Evolutionary conservation across 2,329 filamentous ascomycete species (phyloP).

Genomic region (Furcasterigmium sp.): DNA sequence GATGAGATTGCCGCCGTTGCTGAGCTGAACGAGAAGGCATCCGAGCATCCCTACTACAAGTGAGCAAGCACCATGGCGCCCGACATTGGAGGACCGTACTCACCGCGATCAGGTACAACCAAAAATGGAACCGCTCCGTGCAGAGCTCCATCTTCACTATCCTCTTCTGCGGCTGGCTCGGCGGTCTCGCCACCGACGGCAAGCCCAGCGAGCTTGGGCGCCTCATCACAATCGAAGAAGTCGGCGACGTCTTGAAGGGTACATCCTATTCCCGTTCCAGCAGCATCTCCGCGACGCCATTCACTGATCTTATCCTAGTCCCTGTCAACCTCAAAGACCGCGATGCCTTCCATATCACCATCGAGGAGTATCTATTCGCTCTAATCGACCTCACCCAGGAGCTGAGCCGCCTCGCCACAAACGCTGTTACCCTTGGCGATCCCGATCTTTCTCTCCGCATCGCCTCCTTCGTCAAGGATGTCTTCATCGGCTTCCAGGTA

Average conservation of each 20-base stretch:
- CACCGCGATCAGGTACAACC: constrained; percentile 59
- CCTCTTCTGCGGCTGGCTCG: constrained; percentile 67
- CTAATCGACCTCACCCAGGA: constrained; percentile 87
- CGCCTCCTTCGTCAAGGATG: constrained; percentile 86
- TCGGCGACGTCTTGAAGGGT: constrained; percentile 74
- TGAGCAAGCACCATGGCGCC: constrained; percentile 29
- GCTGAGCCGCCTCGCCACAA: constrained; percentile 84
- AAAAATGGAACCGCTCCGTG: constrained; percentile 76
- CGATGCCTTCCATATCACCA: constrained; percentile 90
- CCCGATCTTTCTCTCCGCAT: constrained; percentile 82
- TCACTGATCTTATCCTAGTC: constrained; percentile 47
- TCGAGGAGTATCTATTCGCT: constrained; percentile 93
- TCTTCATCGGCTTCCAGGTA: constrained; percentile 94
- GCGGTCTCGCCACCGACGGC: constrained; percentile 58
- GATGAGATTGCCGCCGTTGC: constrained; percentile 67
- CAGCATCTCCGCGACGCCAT: too few relatives aligned
- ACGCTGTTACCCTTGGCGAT: constrained; percentile 89
- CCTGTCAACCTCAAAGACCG: constrained; percentile 86
- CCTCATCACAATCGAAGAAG: constrained; percentile 82
- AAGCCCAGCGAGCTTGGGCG: constrained; percentile 51
- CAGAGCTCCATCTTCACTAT: constrained; percentile 67
- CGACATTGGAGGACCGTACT: background rate
- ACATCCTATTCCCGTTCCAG: constrained; percentile 17
- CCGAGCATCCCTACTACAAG: constrained; percentile 94
- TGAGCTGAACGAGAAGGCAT: constrained; percentile 68